Evolutionary conservation across 805 yeast genomes (phyloP).

Genomic region (Metschnikowia corniflorae): DNA sequence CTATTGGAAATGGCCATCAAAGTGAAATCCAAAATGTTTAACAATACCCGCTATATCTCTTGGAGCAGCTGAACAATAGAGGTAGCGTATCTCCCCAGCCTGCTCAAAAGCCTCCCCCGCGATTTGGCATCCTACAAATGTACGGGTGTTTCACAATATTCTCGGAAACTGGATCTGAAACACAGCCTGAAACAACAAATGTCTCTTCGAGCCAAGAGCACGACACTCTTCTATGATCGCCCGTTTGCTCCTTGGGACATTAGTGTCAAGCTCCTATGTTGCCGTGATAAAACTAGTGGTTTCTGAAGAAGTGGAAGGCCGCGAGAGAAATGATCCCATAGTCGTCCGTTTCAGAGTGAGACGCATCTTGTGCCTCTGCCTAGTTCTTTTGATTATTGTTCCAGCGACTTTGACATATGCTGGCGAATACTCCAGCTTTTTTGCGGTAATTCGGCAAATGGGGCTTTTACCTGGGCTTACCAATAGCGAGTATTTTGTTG

Average conservation of each 20-base stretch:
- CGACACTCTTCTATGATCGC: slow-evolving; percentile 1
- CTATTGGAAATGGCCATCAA: no score
- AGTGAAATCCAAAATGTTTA: no score
- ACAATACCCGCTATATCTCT: no score
- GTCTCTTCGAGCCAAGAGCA: no score
- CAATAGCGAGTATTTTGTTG: slow-evolving; percentile 5
- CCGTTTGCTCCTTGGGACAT: slow-evolving; percentile 19
- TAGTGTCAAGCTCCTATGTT: slow-evolving; percentile 47
- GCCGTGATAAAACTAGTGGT: slow-evolving; percentile 32
- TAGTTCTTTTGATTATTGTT: slow-evolving; percentile 24
- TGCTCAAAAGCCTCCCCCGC: no score
- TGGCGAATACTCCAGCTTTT: slow-evolving; percentile 1
- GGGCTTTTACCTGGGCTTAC: slow-evolving; percentile 39
- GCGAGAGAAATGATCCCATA: slow-evolving; percentile 39
- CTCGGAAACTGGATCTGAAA: background rate
- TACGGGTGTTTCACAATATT: background rate
- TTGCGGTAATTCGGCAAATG: slow-evolving; percentile 14
- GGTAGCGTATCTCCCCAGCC: no score
- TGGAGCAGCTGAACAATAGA: no score
- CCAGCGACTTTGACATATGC: slow-evolving; percentile 23
- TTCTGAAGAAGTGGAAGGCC: slow-evolving; percentile 21
- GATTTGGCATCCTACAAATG: no score
- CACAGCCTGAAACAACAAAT: background rate
- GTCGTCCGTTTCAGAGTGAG: slow-evolving; percentile 42
- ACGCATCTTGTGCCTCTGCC: slow-evolving; percentile 33